Conservation (phyloP, 768 basidiomycete species). For the Hygrocybe coccinea region DNA sequence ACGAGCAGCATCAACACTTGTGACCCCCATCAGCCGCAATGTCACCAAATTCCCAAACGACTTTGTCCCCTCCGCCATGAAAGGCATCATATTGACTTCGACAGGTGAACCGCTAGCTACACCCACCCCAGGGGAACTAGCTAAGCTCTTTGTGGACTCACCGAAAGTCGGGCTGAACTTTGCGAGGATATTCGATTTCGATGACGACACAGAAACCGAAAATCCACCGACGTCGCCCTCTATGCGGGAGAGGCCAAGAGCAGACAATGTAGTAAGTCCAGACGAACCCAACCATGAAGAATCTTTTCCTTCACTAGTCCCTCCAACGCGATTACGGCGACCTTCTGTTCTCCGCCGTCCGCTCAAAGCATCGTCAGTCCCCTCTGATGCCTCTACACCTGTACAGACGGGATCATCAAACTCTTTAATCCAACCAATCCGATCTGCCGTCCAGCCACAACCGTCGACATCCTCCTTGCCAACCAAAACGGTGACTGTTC, state of each 20-base stretch:
- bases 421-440: no score
- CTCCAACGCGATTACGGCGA: constrained; percentile 47
- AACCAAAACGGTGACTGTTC: constrained; percentile 18
- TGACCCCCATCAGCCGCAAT: constrained; percentile 50
- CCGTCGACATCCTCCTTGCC: constrained; percentile 17
- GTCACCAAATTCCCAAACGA: constrained; percentile 23
- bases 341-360: constrained; percentile 50
- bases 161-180: constrained; percentile 73
- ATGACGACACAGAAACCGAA: constrained; percentile 32
- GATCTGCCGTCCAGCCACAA: no score
- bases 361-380: constrained; percentile 20
- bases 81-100: constrained; percentile 72
- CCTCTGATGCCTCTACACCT: constrained; percentile 36
- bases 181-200: constrained; percentile 71
- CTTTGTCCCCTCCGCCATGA: constrained; percentile 54
- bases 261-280: constrained; percentile 10
- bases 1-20: constrained; percentile 9
- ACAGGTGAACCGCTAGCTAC: constrained; percentile 74
- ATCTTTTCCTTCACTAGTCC: constrained; percentile 42
- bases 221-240: constrained; percentile 22
- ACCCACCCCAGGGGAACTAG: constrained; percentile 62
- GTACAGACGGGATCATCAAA: constrained; percentile 13
- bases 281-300: constrained; percentile 25
- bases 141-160: constrained; percentile 60
- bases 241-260: constrained; percentile 19